Evolutionary conservation across 768 basidiomycete genomes (phyloP).

Genomic region (Pleurotus platypus): DNA sequence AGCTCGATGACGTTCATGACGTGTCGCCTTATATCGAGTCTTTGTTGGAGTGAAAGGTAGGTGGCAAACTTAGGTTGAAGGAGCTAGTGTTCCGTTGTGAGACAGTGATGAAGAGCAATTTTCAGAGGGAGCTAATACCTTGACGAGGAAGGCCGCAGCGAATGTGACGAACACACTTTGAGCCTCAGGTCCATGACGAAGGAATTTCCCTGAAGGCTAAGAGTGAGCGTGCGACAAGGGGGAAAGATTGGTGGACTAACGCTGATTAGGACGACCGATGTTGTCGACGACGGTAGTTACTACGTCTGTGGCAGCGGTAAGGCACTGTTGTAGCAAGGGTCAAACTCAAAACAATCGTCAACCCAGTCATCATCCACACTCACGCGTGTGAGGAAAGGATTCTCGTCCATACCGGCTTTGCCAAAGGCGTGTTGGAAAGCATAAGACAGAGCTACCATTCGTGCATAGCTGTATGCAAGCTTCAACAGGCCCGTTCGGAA

Average conservation of each 20-base stretch:
- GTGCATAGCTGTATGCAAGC: constrained; percentile 63
- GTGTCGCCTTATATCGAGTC: constrained; percentile 55
- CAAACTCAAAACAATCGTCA: background rate
- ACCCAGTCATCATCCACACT: constrained; percentile 21
- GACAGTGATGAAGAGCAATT: background rate
- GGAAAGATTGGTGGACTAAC: constrained; percentile 28
- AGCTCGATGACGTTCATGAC: constrained; percentile 69
- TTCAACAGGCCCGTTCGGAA: constrained; percentile 62
- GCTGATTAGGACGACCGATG: constrained; percentile 52
- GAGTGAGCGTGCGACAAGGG: background rate
- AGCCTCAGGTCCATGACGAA: constrained; percentile 75
- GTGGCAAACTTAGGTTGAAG: constrained; percentile 71
- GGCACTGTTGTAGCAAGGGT: constrained; percentile 41
- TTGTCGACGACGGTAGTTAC: constrained; percentile 58
- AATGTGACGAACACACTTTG: constrained; percentile 80
- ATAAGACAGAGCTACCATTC: constrained; percentile 67
- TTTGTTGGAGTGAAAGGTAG: constrained; percentile 55
- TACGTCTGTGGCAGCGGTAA: constrained; percentile 63
- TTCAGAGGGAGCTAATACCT: constrained; percentile 36
- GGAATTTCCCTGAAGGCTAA: constrained; percentile 40
- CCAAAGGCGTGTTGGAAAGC: constrained; percentile 76
- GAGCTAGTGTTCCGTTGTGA: constrained; percentile 38
- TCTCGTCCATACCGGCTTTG: constrained; percentile 57
- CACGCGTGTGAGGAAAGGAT: constrained; percentile 63
- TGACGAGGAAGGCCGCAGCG: constrained; percentile 79